A percentile compares a stretch with the other conserved stretches of the same genome.
phyloP scores from a whole-genome alignment of 1,284 basidiomycete genomes.

The Fomitopsis pinicola region DNA sequence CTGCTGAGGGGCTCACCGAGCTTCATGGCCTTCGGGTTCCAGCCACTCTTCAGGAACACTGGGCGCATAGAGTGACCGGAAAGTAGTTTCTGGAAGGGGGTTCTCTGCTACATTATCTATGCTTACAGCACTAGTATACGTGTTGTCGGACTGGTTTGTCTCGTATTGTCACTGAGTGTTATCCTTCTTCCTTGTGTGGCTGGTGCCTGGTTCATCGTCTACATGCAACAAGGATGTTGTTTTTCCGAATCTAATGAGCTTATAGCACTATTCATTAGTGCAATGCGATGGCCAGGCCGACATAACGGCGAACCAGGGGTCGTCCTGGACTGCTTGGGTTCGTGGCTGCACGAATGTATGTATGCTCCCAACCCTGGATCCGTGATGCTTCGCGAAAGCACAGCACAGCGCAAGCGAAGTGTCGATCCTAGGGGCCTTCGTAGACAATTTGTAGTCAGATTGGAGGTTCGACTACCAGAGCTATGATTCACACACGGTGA shows the following conservation, averaged over 20 bases:
- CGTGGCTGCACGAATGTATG: not conserved
- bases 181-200: not conserved
- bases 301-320: not conserved
- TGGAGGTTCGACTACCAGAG: no score
- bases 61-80: constrained; percentile 11
- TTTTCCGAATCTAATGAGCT: not conserved
- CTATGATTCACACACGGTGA: no score
- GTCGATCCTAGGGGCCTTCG: no score
- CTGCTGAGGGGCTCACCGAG: constrained; percentile 45
- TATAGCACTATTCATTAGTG: not conserved
- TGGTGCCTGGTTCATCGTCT: constrained; percentile 7
- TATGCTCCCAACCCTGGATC: no score
- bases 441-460: no score
- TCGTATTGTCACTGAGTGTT: constrained; percentile 9
- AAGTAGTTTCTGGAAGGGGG: constrained; percentile 14
- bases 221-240: not conserved
- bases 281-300: not conserved
- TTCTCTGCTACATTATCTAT: constrained; percentile 28
- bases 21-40: constrained; percentile 2
- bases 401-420: no score
- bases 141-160: constrained; percentile 24
- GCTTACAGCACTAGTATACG: constrained; percentile 22
- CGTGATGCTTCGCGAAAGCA: no score
- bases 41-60: constrained; percentile 7
- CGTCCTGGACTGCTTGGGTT: not conserved